These are phyloP conservation scores for Thyridium curvatum DNA, from an alignment of 2,329 filamentous ascomycete genomes.

Conservation along the genomic window DNA sequence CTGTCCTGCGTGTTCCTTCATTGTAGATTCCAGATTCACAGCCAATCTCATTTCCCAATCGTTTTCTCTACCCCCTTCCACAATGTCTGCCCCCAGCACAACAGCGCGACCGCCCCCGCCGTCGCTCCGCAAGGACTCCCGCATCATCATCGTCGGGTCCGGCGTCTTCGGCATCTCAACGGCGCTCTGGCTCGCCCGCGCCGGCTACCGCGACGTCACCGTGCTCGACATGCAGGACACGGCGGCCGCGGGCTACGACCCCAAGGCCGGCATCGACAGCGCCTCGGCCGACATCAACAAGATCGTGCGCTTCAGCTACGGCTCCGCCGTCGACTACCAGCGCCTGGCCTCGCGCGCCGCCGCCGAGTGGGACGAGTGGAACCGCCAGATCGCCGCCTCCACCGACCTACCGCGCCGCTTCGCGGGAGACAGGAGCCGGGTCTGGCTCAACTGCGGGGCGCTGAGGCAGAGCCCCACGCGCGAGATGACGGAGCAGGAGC, in stretches of 20 bases:
- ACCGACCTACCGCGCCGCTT: background rate
- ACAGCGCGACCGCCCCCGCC: no score
- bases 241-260: background rate
- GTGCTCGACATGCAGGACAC: constrained; percentile 6
- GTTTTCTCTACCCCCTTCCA: no score
- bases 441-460: constrained; percentile 3
- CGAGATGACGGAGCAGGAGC: background rate
- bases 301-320: constrained; percentile 4
- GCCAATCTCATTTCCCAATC: no score
- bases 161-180: constrained; percentile 6
- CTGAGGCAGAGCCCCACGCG: background rate
- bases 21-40: no score
- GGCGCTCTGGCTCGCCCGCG: constrained; percentile 5
- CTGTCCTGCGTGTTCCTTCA: no score
- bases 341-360: constrained; percentile 2
- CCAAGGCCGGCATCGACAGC: constrained; percentile 9
- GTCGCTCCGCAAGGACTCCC: no score
- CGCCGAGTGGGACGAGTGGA: constrained; percentile 2
- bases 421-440: background rate
- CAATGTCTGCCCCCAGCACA: no score
- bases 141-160: constrained; percentile 4
- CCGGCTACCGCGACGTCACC: constrained; percentile 2
- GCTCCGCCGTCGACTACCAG: constrained; percentile 3
- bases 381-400: background rate
- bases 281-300: constrained; percentile 14